Percentiles rank a stretch among this genome's conserved stretches.
phyloP scores from a whole-genome alignment of 208 protist genomes.

The Leishmania braziliensis region DNA sequence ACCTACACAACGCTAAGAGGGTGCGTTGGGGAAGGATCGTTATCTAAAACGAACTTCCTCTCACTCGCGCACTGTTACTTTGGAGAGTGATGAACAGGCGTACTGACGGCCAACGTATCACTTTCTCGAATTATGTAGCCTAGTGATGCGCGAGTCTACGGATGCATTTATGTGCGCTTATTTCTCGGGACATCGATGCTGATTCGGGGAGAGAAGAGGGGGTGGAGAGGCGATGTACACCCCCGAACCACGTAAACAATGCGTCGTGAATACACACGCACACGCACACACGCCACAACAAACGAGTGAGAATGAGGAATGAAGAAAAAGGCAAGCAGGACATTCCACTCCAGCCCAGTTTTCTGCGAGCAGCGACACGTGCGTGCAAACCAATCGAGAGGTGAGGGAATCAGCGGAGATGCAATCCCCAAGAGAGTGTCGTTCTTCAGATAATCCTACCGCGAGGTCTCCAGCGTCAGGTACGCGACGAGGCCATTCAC shows the following conservation, averaged over 20 bases:
- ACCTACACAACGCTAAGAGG: background rate
- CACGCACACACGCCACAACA: background rate
- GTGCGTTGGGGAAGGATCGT: background rate
- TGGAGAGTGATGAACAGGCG: background rate
- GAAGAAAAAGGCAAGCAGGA: background rate
- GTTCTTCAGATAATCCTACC: constrained; percentile 22
- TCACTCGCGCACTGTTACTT: background rate
- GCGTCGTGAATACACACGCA: background rate
- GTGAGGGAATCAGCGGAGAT: constrained; percentile 8
- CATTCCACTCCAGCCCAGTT: background rate
- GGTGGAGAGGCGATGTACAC: background rate
- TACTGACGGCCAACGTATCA: background rate
- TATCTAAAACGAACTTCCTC: background rate
- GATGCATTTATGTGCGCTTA: background rate
- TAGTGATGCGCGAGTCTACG: background rate
- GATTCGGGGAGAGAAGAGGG: background rate
- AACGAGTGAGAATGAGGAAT: background rate
- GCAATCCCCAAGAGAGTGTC: background rate
- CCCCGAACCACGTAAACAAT: background rate
- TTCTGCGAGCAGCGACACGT: background rate
- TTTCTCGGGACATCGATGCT: background rate
- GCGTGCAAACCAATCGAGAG: background rate
- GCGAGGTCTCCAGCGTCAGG: background rate
- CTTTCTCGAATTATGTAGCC: background rate
- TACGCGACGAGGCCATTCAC: constrained; percentile 20